Evolutionary conservation across 805 yeast species (phyloP).

Genomic region (Saturnispora serradocipensis): DNA sequence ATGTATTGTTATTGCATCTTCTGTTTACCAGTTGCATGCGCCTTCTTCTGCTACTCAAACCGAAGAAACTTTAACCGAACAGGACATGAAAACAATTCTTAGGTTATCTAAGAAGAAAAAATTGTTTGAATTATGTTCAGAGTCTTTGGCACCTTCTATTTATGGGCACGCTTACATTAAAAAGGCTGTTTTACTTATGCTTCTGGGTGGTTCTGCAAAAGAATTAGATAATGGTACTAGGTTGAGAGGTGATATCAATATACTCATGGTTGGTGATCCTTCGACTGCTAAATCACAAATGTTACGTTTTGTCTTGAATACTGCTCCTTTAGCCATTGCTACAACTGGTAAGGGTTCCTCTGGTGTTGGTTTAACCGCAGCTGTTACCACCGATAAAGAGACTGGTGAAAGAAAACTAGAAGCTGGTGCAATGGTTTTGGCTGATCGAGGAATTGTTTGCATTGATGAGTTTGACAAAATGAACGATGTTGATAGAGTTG

Average conservation of each 20-base stretch:
- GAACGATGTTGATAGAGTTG: constrained; percentile 95
- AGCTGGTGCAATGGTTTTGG: constrained; percentile 99
- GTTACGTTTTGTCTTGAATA: constrained; percentile 85
- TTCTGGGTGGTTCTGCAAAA: constrained; percentile 90
- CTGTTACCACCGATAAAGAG: constrained; percentile 92
- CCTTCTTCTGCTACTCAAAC: constrained; percentile 58
- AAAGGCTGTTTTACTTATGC: constrained; percentile 81
- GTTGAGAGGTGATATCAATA: constrained; percentile 94
- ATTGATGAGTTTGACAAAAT: constrained; percentile 98
- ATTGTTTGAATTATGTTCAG: constrained; percentile 70
- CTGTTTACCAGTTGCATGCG: constrained; percentile 81
- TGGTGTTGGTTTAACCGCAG: constrained; percentile 99
- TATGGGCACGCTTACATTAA: constrained; percentile 90
- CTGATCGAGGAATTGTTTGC: constrained; percentile 95
- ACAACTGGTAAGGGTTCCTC: constrained; percentile 99
- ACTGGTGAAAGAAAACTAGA: constrained; percentile 95
- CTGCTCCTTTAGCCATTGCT: constrained; percentile 92
- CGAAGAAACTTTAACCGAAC: constrained; percentile 69
- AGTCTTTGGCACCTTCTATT: constrained; percentile 90
- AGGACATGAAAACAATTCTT: constrained; percentile 81
- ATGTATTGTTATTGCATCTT: constrained; percentile 80
- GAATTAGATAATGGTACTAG: constrained; percentile 92
- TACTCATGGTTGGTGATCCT: constrained; percentile 97
- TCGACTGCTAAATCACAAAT: constrained; percentile 97
- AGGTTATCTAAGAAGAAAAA: constrained; percentile 59